Evolutionary conservation across 768 basidiomycete species (phyloP).

Genomic region (Boletus edulis): DNA sequence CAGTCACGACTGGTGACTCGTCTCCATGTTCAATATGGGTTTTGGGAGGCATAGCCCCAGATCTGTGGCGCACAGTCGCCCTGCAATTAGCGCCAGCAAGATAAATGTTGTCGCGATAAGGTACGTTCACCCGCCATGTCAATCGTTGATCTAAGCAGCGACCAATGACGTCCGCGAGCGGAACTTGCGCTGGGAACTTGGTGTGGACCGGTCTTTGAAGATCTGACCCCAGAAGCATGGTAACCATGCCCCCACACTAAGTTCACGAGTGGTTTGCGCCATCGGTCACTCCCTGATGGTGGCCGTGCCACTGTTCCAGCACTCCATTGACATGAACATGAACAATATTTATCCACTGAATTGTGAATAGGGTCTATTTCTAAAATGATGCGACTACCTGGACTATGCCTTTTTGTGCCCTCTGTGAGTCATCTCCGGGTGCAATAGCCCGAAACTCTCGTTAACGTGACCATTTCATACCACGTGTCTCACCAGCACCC

Average conservation of each 20-base stretch:
- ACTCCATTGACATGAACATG: background rate
- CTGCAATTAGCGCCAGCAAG: background rate
- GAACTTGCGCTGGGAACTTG: background rate
- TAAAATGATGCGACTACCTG: too few species aligned
- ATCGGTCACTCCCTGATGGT: background rate
- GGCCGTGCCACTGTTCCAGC: slow-evolving; percentile 17
- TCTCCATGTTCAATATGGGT: background rate
- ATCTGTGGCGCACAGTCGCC: background rate
- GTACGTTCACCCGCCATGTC: background rate
- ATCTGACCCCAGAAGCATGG: background rate
- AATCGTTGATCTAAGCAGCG: slow-evolving; percentile 1
- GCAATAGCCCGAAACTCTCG: too few species aligned
- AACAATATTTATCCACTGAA: background rate
- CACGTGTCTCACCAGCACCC: slow-evolving; percentile 1
- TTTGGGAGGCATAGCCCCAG: background rate
- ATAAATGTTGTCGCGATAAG: slow-evolving; percentile 1
- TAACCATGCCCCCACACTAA: background rate
- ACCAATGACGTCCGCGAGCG: background rate
- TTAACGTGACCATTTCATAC: background rate
- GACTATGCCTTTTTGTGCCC: background rate
- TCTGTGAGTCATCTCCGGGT: background rate
- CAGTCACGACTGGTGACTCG: background rate
- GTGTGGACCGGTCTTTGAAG: background rate
- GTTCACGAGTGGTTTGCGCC: background rate
- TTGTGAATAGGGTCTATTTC: background rate